Percentiles rank a stretch among this genome's conserved stretches.
phyloP scores from a whole-genome alignment of 176 grass and related monocot species.

The Musa beccarii region DNA sequence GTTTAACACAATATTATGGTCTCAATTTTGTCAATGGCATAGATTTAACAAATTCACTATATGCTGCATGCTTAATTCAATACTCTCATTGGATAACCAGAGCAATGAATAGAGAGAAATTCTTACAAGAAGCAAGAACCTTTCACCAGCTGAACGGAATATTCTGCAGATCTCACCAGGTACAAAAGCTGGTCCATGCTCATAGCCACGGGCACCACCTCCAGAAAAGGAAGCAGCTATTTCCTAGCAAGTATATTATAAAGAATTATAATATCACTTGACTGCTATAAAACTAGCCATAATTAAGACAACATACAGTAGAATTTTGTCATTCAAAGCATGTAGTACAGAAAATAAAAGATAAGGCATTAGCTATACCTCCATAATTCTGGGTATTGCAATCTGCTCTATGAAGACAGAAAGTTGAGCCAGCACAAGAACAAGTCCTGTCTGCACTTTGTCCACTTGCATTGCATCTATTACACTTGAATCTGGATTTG shows the following conservation, averaged over 20 bases:
- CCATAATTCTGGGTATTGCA: conserved; percentile 82
- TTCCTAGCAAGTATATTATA: conserved; percentile 46
- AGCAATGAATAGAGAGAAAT: conserved; percentile 21
- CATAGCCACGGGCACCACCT: conserved; percentile 57
- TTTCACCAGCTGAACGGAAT: conserved; percentile 84
- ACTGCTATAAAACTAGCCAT: conserved; percentile 2
- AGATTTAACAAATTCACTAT: neutral
- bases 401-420: conserved; percentile 85
- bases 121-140: conserved; percentile 81
- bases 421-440: conserved; percentile 82
- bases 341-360: neutral
- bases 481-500: conserved; percentile 34
- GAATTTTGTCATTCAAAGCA: conserved; percentile 3
- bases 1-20: neutral
- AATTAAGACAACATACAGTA: neutral
- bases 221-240: conserved; percentile 89
- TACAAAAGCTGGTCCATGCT: conserved; percentile 88
- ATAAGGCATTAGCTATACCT: conserved; percentile 45
- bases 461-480: conserved; percentile 45
- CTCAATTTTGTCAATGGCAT: neutral
- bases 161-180: conserved; percentile 94
- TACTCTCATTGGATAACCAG: conserved; percentile 6
- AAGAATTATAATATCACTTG: conserved; percentile 14
- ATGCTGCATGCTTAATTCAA: neutral
- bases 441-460: conserved; percentile 59